A percentile compares a stretch with the other conserved stretches of the same genome.
Evolutionary conservation across 805 yeast species (phyloP).

Genomic region (Priceomyces fermenticarens): DNA sequence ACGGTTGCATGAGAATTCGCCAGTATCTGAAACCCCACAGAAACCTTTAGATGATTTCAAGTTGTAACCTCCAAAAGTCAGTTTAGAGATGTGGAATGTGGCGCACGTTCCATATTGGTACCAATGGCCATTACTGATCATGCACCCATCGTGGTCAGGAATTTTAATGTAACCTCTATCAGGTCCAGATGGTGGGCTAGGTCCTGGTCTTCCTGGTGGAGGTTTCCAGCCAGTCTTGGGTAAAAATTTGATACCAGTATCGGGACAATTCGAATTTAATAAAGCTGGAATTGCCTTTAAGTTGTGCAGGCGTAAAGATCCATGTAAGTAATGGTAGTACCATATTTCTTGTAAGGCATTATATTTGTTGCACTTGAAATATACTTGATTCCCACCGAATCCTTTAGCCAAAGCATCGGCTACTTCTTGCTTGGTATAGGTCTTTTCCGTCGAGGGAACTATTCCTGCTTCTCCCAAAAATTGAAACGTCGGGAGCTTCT

Average conservation of each 20-base stretch:
- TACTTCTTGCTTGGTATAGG: conserved; percentile 32
- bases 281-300: conserved; percentile 60
- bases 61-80: conserved; percentile 71
- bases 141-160: conserved; percentile 61
- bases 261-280: conserved; percentile 62
- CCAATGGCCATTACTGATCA: conserved; percentile 87
- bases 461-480: conserved; percentile 35
- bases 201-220: conserved; percentile 20
- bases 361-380: conserved; percentile 32
- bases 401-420: conserved; percentile 27
- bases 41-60: conserved; percentile 69
- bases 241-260: conserved; percentile 59
- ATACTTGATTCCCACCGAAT: conserved; percentile 31
- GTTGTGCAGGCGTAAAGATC: conserved; percentile 65
- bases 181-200: conserved; percentile 11
- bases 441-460: conserved; percentile 28
- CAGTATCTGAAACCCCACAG: conserved; percentile 49
- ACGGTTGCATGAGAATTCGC: conserved; percentile 19
- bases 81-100: conserved; percentile 53
- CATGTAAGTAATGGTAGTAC: conserved; percentile 79
- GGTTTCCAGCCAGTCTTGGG: conserved; percentile 52
- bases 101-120: conserved; percentile 84
- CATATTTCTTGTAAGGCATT: conserved; percentile 61
- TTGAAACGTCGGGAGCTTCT: conserved; percentile 32
- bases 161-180: conserved; percentile 41